Percentiles rank a stretch among this genome's conserved stretches.
Conservation (phyloP, 306 rosid species). For the Psophocarpus tetragonolobus region DNA sequence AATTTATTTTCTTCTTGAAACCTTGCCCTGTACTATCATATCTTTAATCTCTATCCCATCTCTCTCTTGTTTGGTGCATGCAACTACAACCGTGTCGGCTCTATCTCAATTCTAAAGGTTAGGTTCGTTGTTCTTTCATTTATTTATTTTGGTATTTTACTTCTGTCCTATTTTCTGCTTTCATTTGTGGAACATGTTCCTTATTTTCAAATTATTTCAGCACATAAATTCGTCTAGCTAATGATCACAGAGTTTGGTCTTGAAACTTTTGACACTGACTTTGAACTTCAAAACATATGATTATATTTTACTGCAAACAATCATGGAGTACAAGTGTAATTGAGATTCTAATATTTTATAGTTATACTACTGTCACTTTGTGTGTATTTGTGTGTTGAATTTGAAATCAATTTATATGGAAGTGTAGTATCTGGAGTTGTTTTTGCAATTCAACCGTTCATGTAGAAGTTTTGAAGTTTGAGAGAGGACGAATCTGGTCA, state of each 20-base stretch:
- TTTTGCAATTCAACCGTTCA: neutral
- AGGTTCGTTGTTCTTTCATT: neutral
- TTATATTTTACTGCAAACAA: no score
- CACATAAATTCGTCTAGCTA: neutral
- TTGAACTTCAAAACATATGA: neutral
- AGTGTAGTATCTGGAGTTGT: neutral
- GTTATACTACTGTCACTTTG: neutral
- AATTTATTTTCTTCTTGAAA: neutral
- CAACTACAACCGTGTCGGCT: neutral
- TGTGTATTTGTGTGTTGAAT: neutral
- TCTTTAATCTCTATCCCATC: neutral
- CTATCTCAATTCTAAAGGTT: slow-evolving; percentile 28
- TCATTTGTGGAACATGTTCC: neutral
- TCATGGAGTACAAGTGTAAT: neutral
- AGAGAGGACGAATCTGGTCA: slow-evolving; percentile 12
- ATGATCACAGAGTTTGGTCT: neutral
- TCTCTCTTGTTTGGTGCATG: neutral
- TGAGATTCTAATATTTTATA: neutral
- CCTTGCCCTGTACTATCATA: neutral
- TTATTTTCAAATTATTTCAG: neutral
- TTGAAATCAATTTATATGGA: neutral
- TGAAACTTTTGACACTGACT: neutral
- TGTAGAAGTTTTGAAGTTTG: neutral
- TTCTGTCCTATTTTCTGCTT: neutral
- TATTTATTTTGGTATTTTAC: neutral